These are phyloP conservation scores for Trichosporon sp. DNA, from an alignment of 1,284 basidiomycete species.

Conservation along the genomic window DNA sequence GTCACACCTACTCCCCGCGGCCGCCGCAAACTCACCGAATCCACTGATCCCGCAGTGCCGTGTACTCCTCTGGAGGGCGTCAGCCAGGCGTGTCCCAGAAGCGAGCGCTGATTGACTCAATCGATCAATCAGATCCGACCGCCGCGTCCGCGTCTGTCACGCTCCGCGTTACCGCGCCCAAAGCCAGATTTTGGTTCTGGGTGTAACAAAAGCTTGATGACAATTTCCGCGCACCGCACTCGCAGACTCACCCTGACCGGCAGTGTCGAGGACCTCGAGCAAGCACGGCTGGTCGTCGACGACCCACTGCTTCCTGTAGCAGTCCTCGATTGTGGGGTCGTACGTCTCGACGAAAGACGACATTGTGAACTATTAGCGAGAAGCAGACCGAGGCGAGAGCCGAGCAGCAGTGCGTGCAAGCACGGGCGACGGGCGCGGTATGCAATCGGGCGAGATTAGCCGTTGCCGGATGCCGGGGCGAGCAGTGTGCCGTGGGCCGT, in stretches of 20 bases:
- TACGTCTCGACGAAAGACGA: conserved; percentile 76
- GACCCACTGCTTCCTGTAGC: conserved; percentile 84
- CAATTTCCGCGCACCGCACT: neutral
- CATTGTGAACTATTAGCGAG: conserved; percentile 67
- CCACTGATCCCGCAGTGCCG: conserved; percentile 97
- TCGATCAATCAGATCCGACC: neutral
- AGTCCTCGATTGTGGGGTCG: conserved; percentile 80
- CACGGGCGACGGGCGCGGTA: neutral
- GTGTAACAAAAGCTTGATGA: neutral
- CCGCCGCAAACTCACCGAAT: conserved; percentile 67
- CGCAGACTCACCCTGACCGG: conserved; percentile 76
- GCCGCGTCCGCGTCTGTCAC: neutral
- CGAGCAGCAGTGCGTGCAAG: neutral
- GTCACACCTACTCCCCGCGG: neutral
- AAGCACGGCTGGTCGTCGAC: conserved; percentile 89
- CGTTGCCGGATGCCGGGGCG: neutral
- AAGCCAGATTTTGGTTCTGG: neutral
- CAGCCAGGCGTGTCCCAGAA: neutral
- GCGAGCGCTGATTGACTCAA: neutral
- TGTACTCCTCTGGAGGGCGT: conserved; percentile 73
- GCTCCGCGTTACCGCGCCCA: neutral
- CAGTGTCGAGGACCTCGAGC: conserved; percentile 88
- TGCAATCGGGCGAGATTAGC: neutral
- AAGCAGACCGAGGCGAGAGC: neutral
- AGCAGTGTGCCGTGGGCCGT: no score